Percentiles rank a stretch among this genome's conserved stretches.
Conservation (phyloP, 1,139 yeast species). For the Debaryomycetaceae sp. region DNA sequence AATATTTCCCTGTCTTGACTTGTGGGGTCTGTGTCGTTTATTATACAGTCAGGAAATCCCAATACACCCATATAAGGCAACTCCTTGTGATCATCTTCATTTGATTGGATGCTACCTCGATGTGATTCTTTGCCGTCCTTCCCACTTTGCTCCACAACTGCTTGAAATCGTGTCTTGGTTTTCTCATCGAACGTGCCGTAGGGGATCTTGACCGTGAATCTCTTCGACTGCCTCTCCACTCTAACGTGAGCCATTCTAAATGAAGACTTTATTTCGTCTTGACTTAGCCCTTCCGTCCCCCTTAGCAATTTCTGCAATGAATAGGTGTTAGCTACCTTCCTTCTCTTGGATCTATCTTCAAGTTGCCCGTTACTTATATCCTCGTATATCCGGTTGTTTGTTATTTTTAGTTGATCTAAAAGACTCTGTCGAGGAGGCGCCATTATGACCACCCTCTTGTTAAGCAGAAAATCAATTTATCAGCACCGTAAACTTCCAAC, state of each 20-base stretch:
- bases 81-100: conserved; percentile 21
- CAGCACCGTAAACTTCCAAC: background rate
- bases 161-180: conserved; percentile 1
- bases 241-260: background rate
- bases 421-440: conserved; percentile 15
- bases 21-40: conserved; percentile 60
- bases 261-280: background rate
- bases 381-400: conserved; percentile 24
- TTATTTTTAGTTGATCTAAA: conserved; percentile 24
- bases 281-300: conserved; percentile 5
- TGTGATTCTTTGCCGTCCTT: background rate
- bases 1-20: conserved; percentile 48
- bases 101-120: background rate
- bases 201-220: conserved; percentile 4
- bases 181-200: conserved; percentile 2
- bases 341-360: conserved; percentile 18
- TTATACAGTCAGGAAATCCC: conserved; percentile 56
- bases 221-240: background rate
- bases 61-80: conserved; percentile 67
- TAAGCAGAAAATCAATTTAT: background rate
- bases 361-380: conserved; percentile 16
- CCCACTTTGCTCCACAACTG: background rate
- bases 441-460: conserved; percentile 2
- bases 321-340: conserved; percentile 12
- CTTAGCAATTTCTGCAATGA: conserved; percentile 12